These are phyloP conservation scores for Chlorella sp. DNA, from an alignment of 139 green algal species.

Conservation along the genomic window DNA sequence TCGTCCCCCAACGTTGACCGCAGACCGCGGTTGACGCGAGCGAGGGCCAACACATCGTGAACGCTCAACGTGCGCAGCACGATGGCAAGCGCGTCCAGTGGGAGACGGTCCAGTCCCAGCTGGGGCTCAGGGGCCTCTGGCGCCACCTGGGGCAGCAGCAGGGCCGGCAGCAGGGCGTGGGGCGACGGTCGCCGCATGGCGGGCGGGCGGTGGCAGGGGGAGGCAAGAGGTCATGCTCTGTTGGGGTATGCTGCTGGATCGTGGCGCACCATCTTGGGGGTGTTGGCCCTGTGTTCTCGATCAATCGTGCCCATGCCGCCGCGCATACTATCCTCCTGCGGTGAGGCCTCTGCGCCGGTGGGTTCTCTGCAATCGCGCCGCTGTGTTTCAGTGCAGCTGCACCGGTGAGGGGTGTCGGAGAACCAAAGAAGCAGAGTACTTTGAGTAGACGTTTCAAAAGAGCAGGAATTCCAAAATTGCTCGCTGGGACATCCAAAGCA, in stretches of 20 bases:
- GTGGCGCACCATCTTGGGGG: no score
- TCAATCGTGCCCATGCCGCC: not conserved
- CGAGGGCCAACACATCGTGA: constrained; percentile 8
- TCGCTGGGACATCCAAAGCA: not conserved
- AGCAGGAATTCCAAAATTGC: not conserved
- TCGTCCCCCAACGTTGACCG: constrained; percentile 26
- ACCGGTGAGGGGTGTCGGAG: no score
- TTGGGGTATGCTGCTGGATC: no score
- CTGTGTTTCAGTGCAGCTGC: no score
- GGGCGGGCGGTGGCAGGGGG: no score
- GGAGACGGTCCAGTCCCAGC: constrained; percentile 9
- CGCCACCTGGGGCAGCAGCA: not conserved
- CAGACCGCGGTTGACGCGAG: not conserved
- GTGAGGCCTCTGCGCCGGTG: no score
- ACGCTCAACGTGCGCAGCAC: constrained; percentile 7
- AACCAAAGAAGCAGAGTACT: no score
- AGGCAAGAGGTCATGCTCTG: no score
- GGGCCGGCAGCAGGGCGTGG: not conserved
- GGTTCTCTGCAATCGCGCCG: no score
- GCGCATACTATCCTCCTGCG: no score
- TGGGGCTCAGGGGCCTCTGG: not conserved
- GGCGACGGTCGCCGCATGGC: not conserved
- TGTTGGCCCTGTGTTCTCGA: not conserved
- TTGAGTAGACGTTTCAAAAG: not conserved
- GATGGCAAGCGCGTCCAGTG: constrained; percentile 18